A percentile compares a stretch with the other conserved stretches of the same genome.
Evolutionary conservation across 1,139 yeast species (phyloP).

Genomic region (Candida gigantensis): DNA sequence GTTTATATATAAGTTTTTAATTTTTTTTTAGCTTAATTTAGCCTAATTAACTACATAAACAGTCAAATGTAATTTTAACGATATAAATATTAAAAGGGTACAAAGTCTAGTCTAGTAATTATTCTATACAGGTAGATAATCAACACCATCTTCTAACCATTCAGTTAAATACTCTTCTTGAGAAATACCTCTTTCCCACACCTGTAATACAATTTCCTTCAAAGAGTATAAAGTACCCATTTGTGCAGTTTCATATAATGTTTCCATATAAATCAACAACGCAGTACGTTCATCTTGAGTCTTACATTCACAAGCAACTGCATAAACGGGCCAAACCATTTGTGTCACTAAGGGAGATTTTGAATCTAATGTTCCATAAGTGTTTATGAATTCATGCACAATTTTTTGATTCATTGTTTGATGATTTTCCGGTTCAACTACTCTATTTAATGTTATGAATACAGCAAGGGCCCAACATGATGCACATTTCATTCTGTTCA

Average conservation of each 20-base stretch:
- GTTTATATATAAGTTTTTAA: too few relatives aligned
- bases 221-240: conserved; percentile 52
- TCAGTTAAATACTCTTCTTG: conserved; percentile 44
- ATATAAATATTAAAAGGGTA: too few relatives aligned
- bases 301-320: conserved; percentile 44
- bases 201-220: conserved; percentile 37
- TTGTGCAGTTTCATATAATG: conserved; percentile 45
- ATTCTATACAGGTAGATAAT: conserved; percentile 44
- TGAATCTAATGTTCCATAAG: conserved; percentile 44
- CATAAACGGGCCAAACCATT: conserved; percentile 62
- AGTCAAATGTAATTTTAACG: too few relatives aligned
- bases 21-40: not conserved
- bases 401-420: conserved; percentile 24
- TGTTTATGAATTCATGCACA: conserved; percentile 46
- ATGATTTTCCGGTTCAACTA: conserved; percentile 24
- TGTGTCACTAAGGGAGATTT: conserved; percentile 51
- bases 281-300: conserved; percentile 27
- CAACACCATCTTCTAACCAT: conserved; percentile 51
- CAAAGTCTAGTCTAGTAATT: too few relatives aligned
- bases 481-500: conserved; percentile 45
- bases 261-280: conserved; percentile 35
- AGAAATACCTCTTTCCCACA: conserved; percentile 40
- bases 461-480: conserved; percentile 57
- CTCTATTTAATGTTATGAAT: conserved; percentile 36
- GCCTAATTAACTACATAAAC: too few relatives aligned